Base-by-base conservation (phyloP, 1,284 basidiomycete species). In the Bjerkandera adusta region DNA sequence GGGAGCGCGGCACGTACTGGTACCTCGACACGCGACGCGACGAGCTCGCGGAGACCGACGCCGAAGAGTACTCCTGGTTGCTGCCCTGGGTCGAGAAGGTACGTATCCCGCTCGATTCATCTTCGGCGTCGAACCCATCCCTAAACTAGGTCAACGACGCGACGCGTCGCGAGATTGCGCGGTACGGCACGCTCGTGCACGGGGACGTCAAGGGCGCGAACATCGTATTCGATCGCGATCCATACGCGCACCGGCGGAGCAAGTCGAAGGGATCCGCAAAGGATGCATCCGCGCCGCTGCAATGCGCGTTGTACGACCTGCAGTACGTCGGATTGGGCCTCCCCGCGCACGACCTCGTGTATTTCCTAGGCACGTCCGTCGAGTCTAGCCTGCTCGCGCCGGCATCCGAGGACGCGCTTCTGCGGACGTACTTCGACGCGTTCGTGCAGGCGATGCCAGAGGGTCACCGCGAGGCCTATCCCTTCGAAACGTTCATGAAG, bases 191-290 rank as follows among this genome's bases (percentile, higher is more conserved):
- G 1, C 45, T 56, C 16, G 26, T 56, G 13, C 55, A 56, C 35
- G 55, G 55, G 20, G 55, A 56, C 36, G 55, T 49, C 12, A 56
- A 54, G 29, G 50, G 53, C 32, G 55, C 47, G 15, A 56, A 56
- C 36, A 56, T 56, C 24, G 33, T 54, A 7, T 56, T 56, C 43
- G 49, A 48, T 36, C 47, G 43, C 18, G 38, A 40, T n/a, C 54
- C 52, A 1, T 50, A 49, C 26, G 29, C 40, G n/a, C 37, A 27
- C 7, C 48, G 48, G 5, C 16, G 36, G 24, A 18, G 32, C 18
- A 47, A 41, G 1, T 16, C 26, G 1, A 25, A 30, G 12, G 5
- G 37, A 6, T 5, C 36, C 6, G 20, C 30, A 12, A 12, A 26
- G 16, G 13, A 10, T 1, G 16, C 36, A n/a, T 26, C 32, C n/a